These are phyloP conservation scores for Artemisia princeps DNA, from an alignment of 140 eudicot species.

Conservation along the genomic window DNA sequence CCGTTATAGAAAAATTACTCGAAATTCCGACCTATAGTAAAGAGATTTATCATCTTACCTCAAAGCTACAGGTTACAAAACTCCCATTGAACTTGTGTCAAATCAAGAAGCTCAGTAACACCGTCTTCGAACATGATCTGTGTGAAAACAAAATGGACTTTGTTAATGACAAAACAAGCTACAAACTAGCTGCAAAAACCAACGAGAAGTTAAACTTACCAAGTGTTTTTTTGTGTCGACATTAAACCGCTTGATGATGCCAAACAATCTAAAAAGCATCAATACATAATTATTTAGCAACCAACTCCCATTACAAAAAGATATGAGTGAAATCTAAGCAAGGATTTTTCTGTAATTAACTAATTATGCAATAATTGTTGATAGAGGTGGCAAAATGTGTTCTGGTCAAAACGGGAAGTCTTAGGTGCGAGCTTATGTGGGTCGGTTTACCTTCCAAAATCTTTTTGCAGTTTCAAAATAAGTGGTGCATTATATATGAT, in stretches of 20 bases:
- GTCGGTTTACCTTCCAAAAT: no score
- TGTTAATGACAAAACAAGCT: conserved; percentile 20
- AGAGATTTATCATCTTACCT: conserved; percentile 20
- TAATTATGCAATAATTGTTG: no score
- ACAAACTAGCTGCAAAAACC: conserved; percentile 7
- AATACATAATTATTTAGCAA: conserved; percentile 6
- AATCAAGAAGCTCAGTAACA: conserved; percentile 51
- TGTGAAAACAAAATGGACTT: not conserved
- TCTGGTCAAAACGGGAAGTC: no score
- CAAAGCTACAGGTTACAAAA: conserved; percentile 39
- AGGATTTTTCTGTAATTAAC: no score
- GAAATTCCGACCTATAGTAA: not conserved
- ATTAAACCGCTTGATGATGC: conserved; percentile 66
- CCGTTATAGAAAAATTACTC: not conserved
- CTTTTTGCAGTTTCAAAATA: no score
- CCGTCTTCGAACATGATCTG: conserved; percentile 92
- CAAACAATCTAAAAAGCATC: conserved; percentile 48
- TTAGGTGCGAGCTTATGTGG: no score
- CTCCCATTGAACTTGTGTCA: conserved; percentile 84
- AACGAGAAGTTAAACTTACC: conserved; percentile 34
- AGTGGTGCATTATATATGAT: no score
- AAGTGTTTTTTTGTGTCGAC: conserved; percentile 52
- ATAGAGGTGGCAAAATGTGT: no score
- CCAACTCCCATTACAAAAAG: no score
- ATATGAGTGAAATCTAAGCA: not conserved